These are phyloP conservation scores for Aureobasidium sp. DNA, from an alignment of 2,329 filamentous ascomycete species.

Conservation along the genomic window DNA sequence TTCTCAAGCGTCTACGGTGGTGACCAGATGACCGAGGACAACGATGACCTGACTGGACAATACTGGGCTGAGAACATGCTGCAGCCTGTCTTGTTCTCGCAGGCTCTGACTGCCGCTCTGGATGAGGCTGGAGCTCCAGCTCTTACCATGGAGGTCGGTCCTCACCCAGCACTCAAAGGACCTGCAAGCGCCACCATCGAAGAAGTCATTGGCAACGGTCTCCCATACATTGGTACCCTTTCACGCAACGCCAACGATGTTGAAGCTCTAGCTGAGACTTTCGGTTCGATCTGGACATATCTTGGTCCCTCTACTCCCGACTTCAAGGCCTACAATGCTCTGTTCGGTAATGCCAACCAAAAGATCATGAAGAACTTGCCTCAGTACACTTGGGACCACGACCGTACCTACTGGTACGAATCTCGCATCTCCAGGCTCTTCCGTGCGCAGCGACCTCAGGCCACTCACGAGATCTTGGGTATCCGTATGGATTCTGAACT, in stretches of 20 bases:
- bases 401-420: conserved; percentile 18
- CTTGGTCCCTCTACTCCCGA: neutral
- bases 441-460: neutral
- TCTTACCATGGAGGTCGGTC: conserved; percentile 38
- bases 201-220: neutral
- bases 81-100: conserved; percentile 36
- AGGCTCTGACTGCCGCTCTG: conserved; percentile 31
- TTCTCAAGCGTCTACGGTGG: conserved; percentile 12
- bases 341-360: neutral
- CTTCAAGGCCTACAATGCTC: neutral
- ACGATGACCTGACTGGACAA: conserved; percentile 17
- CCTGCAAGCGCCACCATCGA: conserved; percentile 32
- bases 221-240: conserved; percentile 18
- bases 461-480: conserved; percentile 18
- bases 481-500: conserved; percentile 1
- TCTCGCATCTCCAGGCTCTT: conserved; percentile 3
- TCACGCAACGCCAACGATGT: conserved; percentile 21
- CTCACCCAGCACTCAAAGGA: conserved; percentile 38
- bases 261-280: conserved; percentile 16
- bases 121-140: conserved; percentile 23
- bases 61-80: conserved; percentile 43
- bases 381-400: conserved; percentile 20
- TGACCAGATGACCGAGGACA: neutral
- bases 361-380: conserved; percentile 18
- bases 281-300: conserved; percentile 18